These are phyloP conservation scores for Mucor velutinosus DNA, from an alignment of 371 early-diverging fungal genomes.

Conservation along the genomic window DNA sequence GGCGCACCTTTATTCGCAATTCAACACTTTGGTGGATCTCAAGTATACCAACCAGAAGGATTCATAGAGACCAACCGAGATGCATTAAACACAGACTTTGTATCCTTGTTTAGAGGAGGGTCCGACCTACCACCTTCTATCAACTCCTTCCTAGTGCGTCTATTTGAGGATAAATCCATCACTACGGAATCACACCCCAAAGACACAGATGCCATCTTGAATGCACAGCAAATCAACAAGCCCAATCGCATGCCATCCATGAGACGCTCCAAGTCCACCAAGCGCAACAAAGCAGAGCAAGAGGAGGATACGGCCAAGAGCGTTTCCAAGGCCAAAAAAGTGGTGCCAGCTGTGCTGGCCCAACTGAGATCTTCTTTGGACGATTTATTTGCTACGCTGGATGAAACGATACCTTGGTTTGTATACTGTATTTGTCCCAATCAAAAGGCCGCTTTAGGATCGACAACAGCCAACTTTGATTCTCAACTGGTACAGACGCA, in stretches of 20 bases:
- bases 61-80: slow-evolving; percentile 79
- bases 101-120: slow-evolving; percentile 63
- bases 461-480: slow-evolving; percentile 58
- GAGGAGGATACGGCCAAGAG: slow-evolving; percentile 10
- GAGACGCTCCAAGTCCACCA: slow-evolving; percentile 43
- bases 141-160: slow-evolving; percentile 7
- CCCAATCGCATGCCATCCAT: slow-evolving; percentile 56
- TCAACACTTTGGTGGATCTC: slow-evolving; percentile 78
- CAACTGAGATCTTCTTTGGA: slow-evolving; percentile 74
- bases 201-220: slow-evolving; percentile 61
- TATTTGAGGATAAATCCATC: slow-evolving; percentile 48
- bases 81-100: slow-evolving; percentile 77
- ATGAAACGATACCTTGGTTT: slow-evolving; percentile 89
- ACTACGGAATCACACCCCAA: slow-evolving; percentile 64
- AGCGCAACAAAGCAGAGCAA: slow-evolving; percentile 16
- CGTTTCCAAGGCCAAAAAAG: neutral
- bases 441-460: slow-evolving; percentile 46
- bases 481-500: slow-evolving; percentile 62
- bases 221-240: slow-evolving; percentile 58
- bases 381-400: slow-evolving; percentile 79
- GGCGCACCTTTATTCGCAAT: slow-evolving; percentile 59
- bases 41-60: slow-evolving; percentile 37
- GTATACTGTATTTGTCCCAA: slow-evolving; percentile 82
- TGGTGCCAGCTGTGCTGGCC: slow-evolving; percentile 31
- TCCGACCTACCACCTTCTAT: slow-evolving; percentile 24